Conservation (phyloP, 179 eudicot species). For the Pouteria campechiana region DNA sequence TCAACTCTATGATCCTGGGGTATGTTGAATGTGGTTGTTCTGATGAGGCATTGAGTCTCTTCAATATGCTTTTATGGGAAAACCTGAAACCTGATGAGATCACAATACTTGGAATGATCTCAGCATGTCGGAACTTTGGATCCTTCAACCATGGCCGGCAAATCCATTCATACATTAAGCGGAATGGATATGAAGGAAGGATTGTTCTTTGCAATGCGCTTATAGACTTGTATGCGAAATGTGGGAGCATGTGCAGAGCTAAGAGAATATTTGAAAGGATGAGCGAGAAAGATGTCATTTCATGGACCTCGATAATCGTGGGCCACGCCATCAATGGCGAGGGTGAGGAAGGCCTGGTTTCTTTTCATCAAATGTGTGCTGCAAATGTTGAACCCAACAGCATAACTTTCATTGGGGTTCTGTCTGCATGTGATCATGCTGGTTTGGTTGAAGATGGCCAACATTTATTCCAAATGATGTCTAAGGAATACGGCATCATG, state of each 20-base stretch:
- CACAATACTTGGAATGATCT: conserved; percentile 10
- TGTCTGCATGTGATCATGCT: conserved; percentile 16
- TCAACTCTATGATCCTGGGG: conserved; percentile 14
- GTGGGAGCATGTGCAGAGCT: conserved; percentile 5
- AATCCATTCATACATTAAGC: conserved; percentile 4
- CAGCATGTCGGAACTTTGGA: conserved; percentile 14
- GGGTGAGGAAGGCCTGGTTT: conserved; percentile 6
- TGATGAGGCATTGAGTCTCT: conserved; percentile 7
- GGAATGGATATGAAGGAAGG: background rate
- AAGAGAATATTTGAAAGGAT: conserved; percentile 5
- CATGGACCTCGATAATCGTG: conserved; percentile 17
- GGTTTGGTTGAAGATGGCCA: conserved; percentile 13
- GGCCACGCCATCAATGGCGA: conserved; percentile 14
- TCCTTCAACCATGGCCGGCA: background rate
- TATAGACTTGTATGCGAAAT: conserved; percentile 7
- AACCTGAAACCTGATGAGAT: conserved; percentile 8
- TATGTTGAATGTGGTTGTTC: conserved; percentile 6
- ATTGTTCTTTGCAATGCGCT: conserved; percentile 5
- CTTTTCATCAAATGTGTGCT: conserved; percentile 5
- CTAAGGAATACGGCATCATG: conserved; percentile 1
- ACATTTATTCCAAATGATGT: conserved; percentile 5
- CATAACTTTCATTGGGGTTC: conserved; percentile 12
- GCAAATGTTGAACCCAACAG: conserved; percentile 8
- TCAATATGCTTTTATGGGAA: conserved; percentile 2
- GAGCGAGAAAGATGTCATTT: conserved; percentile 11